Evolutionary conservation across 805 yeast species (phyloP), one percentile per base, ranked within the genome.

Genomic region (Priceomyces carsonii): DNA sequence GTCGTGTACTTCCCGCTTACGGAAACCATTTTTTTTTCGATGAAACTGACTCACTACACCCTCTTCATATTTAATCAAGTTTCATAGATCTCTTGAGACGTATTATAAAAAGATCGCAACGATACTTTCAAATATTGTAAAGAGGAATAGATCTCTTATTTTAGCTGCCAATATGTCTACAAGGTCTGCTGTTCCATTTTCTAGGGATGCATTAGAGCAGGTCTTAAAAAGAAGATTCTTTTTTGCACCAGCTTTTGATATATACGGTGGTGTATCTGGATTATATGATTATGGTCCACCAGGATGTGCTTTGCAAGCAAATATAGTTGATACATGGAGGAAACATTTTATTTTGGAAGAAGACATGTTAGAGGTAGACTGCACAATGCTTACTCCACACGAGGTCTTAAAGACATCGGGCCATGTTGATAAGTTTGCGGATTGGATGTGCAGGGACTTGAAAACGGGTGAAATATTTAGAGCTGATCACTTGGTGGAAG

Each of bases 231-330:
- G 97, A 64, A 80, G 99, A 61, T 93, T 93, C 73, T 93, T 93
- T 69, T 95, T 79, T 61, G 96, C 98, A 12, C 99, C 99, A 47
- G 82, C 98, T 22, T 93, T 93, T 55, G 99, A 93, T 61, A 79
- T 91, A 45, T 93, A 93, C 63, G 99, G 99, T 50, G 99, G 99
- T 63, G 98, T 93, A 29, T 86, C 96, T 32, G 99, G 99, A 48
- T 75, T 93, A 40, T 93, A 87, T 63, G 99, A 93, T 63, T 93
- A 90, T 60, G 99, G 99, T 70, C 99, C 99, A 45, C 97, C 99
- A 61, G 99, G 99, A 44, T 91, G 98, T 72, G 95, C 98, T 8
- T 79, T 93, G 67, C 98, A 91, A 73, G 95, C 97, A 54, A 91
- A 93, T 63, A 76, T 93, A 44, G 73, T 93, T 43, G 99, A 95